phyloP scores from a whole-genome alignment of 2,329 filamentous ascomycete species.

The Polychaeton citri region DNA sequence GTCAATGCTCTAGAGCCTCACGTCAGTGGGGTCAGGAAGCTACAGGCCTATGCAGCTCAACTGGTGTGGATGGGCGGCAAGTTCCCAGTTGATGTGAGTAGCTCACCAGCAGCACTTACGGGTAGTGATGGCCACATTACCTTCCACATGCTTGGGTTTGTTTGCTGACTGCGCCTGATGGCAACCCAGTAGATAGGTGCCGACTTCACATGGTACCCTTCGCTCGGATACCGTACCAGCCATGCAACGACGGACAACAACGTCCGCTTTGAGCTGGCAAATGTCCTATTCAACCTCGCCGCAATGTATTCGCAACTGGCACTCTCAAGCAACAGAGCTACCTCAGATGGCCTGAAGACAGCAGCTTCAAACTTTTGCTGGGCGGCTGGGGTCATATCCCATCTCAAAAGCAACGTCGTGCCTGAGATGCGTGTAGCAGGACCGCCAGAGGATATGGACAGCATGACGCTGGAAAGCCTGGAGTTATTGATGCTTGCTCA shows the following conservation, averaged over 20 bases:
- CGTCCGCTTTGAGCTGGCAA: constrained; percentile 71
- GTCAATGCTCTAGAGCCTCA: constrained; percentile 82
- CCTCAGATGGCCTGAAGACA: constrained; percentile 69
- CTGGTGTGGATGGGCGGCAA: constrained; percentile 87
- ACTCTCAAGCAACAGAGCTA: constrained; percentile 62
- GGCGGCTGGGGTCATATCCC: constrained; percentile 67
- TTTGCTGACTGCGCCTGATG: constrained; percentile 2
- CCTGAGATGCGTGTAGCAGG: constrained; percentile 64
- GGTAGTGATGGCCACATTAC: not conserved
- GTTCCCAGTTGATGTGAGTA: constrained; percentile 78
- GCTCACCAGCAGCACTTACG: constrained; percentile 5
- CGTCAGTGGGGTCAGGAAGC: constrained; percentile 68
- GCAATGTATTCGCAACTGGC: constrained; percentile 90
- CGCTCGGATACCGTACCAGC: constrained; percentile 55
- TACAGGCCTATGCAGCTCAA: constrained; percentile 87
- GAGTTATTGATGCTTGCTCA: constrained; percentile 78
- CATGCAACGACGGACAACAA: constrained; percentile 40
- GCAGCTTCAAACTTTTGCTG: constrained; percentile 85
- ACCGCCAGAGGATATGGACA: constrained; percentile 92
- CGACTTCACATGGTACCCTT: constrained; percentile 93
- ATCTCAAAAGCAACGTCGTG: constrained; percentile 63
- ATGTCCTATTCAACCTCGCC: constrained; percentile 84
- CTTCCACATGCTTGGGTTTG: not conserved
- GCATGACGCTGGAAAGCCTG: constrained; percentile 69
- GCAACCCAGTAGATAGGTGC: constrained; percentile 81